Evolutionary conservation across 169 alveolate genomes (phyloP).

Genomic region (Besnoitia besnoiti): DNA sequence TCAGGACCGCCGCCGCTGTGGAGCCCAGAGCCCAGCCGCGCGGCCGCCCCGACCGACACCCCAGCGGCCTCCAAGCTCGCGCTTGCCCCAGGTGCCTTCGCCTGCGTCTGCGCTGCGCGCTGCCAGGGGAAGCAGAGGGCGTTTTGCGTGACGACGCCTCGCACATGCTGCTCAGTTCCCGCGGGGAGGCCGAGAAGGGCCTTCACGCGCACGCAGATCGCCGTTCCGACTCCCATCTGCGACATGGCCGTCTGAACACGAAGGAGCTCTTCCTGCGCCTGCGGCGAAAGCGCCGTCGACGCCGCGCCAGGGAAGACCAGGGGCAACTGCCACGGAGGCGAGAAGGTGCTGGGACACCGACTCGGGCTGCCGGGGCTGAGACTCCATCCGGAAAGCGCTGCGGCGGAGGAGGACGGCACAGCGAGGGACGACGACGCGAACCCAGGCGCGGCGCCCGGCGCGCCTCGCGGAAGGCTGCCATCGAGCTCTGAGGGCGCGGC

Average conservation of each 20-base stretch:
- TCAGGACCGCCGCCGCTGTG: neutral
- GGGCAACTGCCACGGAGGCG: neutral
- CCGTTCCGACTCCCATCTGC: slow-evolving; percentile 37
- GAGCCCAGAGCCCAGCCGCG: too few species aligned
- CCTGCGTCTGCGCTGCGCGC: too few species aligned
- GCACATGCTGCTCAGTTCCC: slow-evolving; percentile 50
- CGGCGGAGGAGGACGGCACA: too few species aligned
- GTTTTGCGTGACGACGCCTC: slow-evolving; percentile 46
- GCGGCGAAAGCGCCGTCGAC: neutral
- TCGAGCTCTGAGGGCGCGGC: too few species aligned
- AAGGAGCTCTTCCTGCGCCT: neutral
- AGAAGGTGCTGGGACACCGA: neutral
- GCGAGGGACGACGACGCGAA: too few species aligned
- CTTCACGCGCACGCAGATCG: slow-evolving; percentile 55
- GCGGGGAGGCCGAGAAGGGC: slow-evolving; percentile 61
- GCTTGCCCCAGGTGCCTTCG: neutral
- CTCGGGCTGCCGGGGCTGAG: too few species aligned
- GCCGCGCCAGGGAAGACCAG: neutral
- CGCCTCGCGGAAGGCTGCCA: too few species aligned
- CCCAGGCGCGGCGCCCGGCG: neutral
- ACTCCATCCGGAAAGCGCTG: too few species aligned
- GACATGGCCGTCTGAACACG: slow-evolving; percentile 40
- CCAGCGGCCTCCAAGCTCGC: neutral
- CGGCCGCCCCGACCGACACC: too few species aligned
- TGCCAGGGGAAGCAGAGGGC: neutral